Evolutionary conservation across 768 basidiomycete species (phyloP).

Genomic region (Suillus alpinus): DNA sequence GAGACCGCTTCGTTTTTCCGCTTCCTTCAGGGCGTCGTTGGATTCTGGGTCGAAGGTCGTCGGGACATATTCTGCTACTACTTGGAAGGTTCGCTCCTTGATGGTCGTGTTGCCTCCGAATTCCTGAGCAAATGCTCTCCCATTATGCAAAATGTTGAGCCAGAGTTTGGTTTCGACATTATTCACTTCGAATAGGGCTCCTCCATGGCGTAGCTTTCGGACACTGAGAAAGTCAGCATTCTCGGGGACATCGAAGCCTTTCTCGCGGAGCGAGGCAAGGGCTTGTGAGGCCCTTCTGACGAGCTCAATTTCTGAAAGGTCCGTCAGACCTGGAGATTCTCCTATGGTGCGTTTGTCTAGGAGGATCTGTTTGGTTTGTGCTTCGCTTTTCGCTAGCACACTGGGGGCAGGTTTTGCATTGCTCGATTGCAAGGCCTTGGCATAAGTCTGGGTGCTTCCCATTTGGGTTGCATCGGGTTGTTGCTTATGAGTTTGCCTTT

Average conservation of each 20-base stretch:
- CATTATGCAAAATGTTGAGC: background rate
- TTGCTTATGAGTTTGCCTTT: too few species aligned
- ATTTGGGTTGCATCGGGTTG: background rate
- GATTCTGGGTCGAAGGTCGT: too few species aligned
- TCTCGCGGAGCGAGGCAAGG: background rate
- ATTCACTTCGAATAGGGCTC: conserved; percentile 11
- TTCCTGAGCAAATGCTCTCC: conserved; percentile 8
- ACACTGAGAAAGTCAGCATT: background rate
- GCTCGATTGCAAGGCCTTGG: too few species aligned
- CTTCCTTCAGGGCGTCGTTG: too few species aligned
- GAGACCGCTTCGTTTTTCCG: too few species aligned
- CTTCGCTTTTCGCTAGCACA: background rate
- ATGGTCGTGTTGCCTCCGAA: conserved; percentile 14
- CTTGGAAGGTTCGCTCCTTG: background rate
- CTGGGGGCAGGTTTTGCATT: too few species aligned
- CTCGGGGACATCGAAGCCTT: background rate
- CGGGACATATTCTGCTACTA: too few species aligned
- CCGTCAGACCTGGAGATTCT: background rate
- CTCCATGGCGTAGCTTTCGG: conserved; percentile 7
- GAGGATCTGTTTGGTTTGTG: background rate
- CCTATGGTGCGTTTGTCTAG: background rate
- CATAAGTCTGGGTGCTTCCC: too few species aligned
- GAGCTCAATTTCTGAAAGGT: background rate
- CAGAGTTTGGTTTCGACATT: too few species aligned
- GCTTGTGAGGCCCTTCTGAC: background rate